Base-by-base conservation (phyloP, 805 yeast genomes). In the Cyberlindnera maritima region DNA sequence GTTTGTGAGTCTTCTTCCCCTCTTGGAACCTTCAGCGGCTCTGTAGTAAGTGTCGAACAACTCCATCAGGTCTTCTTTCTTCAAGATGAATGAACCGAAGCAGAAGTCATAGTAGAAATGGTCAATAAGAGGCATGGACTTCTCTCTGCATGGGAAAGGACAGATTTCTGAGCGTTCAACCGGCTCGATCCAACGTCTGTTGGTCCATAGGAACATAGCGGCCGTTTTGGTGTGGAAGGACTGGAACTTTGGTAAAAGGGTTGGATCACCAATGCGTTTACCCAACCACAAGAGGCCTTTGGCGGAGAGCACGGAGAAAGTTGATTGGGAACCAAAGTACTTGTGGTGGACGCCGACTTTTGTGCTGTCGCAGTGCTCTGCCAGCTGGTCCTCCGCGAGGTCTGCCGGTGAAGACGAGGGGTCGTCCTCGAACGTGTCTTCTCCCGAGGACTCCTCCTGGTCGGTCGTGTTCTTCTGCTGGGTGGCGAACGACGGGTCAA, bases 211-310 rank as follows among this genome's bases (percentile, higher is more conserved):
- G 15, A 64, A 65, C 7, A 56, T 35, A 1, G 49, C 45, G 15
- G 55, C 48, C 0, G 60, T 47, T 14, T 47, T 50, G 5, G 49
- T 26, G 14, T 63, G 53, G 12, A 70, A 34, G 3, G 47, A 47
- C 21, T 55, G 52, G 36, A 69, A 61, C 2, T 63, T 66, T 1
- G 29, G 21, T 0, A 44, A 23, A 1, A 61, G 32, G 2, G 49
- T 31, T 2, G 52, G 48, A 35, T 59, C 63, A 18, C 56, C 55
- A 4, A 54, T 43, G 13, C 46, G 48, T 28, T 49, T 52, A 5
- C 52, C 43, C 20, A 76, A 51, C 77, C 79, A 72, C 34, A 57
- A 55, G 7, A 75, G 32, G 11, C 81, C 80, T 33, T 55, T 49
- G 3, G 62, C 54, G 6, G 76, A 68, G 39, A 75, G 64, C n/a